Evolutionary conservation across 768 basidiomycete genomes (phyloP).

Genomic region (Naematelia encephala): DNA sequence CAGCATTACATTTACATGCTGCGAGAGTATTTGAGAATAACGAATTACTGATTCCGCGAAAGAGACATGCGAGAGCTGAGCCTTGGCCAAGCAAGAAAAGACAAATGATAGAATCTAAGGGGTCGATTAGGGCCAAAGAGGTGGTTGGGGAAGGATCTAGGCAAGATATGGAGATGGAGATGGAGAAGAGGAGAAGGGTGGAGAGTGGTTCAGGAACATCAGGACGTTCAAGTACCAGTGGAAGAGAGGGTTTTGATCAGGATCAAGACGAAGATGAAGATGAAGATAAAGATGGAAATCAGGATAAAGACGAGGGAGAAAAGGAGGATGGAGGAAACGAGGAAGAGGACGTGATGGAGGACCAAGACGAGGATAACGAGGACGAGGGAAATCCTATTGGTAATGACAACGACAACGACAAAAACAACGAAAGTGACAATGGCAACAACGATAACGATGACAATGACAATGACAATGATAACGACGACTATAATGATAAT

Average conservation of each 20-base stretch:
- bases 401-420: neutral
- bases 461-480: neutral
- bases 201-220: neutral
- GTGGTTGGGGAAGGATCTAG: no score
- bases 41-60: neutral
- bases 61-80: neutral
- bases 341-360: constrained; percentile 9
- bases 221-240: neutral
- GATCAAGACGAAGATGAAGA: constrained; percentile 14
- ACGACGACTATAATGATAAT: neutral
- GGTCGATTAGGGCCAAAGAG: neutral
- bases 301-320: constrained; percentile 20
- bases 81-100: neutral
- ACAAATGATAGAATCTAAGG: neutral
- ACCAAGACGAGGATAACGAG: constrained; percentile 11
- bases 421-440: no score
- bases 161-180: neutral
- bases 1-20: neutral
- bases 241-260: neutral
- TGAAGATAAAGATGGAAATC: constrained; percentile 9
- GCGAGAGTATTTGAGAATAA: neutral
- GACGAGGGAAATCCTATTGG: neutral
- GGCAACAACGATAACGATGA: constrained; percentile 4
- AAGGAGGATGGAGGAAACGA: constrained; percentile 12
- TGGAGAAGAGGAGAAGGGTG: constrained; percentile 3